These are phyloP conservation scores for Backusella sp. DNA, from an alignment of 192 early-diverging fungal genomes.

Conservation along the genomic window DNA sequence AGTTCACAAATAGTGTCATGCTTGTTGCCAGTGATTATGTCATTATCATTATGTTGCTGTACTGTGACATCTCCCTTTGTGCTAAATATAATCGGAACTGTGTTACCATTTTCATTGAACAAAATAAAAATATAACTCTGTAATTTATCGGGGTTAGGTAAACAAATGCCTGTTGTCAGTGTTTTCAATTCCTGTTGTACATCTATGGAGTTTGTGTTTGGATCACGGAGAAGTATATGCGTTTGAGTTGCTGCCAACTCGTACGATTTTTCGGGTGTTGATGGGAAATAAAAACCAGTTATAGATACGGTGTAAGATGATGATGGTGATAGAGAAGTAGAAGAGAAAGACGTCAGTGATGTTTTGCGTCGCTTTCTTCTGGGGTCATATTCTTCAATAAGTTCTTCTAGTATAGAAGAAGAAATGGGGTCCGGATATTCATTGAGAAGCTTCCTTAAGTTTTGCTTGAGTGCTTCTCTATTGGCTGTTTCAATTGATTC, in stretches of 20 bases:
- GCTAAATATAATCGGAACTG: not conserved
- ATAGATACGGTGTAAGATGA: not conserved
- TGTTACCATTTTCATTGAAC: not conserved
- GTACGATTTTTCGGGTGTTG: not conserved
- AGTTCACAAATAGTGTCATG: not conserved
- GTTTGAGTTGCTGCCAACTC: not conserved
- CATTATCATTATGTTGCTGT: not conserved
- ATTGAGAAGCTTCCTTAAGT: not conserved
- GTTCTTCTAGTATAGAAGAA: not conserved
- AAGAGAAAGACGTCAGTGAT: not conserved
- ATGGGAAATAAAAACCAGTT: not conserved
- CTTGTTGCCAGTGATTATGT: not conserved
- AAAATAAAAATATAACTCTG: not conserved
- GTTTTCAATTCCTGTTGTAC: not conserved
- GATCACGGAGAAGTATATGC: not conserved
- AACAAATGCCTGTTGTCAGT: not conserved
- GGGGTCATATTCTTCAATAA: not conserved
- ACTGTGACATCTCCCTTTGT: not conserved
- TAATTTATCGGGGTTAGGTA: not conserved
- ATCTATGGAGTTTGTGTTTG: not conserved
- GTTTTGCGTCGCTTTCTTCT: not conserved
- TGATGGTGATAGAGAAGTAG: not conserved
- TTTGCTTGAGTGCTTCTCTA: not conserved
- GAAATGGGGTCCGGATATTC: not conserved
- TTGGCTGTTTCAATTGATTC: not conserved